These are phyloP conservation scores for Dothistroma septosporum DNA, from an alignment of 2,329 filamentous ascomycete genomes.

Conservation along the genomic window DNA sequence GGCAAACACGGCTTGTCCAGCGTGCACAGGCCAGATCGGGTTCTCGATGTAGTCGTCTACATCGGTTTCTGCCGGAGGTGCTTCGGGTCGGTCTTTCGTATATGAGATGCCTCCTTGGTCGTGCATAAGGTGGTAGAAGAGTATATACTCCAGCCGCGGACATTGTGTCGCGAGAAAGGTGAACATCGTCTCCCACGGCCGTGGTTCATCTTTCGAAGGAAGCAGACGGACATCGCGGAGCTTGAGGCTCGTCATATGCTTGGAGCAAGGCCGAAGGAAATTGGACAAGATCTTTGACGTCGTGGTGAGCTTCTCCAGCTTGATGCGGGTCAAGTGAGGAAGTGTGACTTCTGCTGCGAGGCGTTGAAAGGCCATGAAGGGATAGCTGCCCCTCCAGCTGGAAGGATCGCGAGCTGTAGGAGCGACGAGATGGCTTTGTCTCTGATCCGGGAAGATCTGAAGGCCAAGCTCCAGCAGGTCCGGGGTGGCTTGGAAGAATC, in stretches of 20 bases:
- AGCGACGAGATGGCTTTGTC: slow-evolving; percentile 16
- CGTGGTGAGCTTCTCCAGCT: slow-evolving; percentile 31
- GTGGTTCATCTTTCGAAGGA: slow-evolving; percentile 10
- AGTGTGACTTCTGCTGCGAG: slow-evolving; percentile 17
- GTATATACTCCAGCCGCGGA: slow-evolving; percentile 24
- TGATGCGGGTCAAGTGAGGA: slow-evolving; percentile 25
- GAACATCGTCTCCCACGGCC: slow-evolving; percentile 29
- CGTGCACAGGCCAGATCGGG: slow-evolving; percentile 4
- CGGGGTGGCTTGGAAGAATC: slow-evolving; percentile 22
- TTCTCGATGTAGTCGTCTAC: slow-evolving; percentile 15
- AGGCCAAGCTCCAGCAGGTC: slow-evolving; percentile 17
- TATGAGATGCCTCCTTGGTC: slow-evolving; percentile 26
- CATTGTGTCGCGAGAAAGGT: slow-evolving; percentile 21
- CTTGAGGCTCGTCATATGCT: slow-evolving; percentile 28
- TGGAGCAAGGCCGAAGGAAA: slow-evolving; percentile 22
- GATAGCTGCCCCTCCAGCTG: slow-evolving; percentile 25
- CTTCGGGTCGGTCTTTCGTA: slow-evolving; percentile 15
- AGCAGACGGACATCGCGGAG: slow-evolving; percentile 31
- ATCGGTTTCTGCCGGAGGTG: slow-evolving; percentile 11
- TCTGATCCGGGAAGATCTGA: slow-evolving; percentile 18
- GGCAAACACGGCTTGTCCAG: slow-evolving; percentile 18
- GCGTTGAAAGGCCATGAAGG: slow-evolving; percentile 20
- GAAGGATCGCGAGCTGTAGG: slow-evolving; percentile 17
- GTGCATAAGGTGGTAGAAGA: slow-evolving; percentile 30
- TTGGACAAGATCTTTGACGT: slow-evolving; percentile 18